Evolutionary conservation across 2,329 filamentous ascomycete species (phyloP), one percentile per base, ranked within the genome.

Genomic region (Trichoderma sp.): DNA sequence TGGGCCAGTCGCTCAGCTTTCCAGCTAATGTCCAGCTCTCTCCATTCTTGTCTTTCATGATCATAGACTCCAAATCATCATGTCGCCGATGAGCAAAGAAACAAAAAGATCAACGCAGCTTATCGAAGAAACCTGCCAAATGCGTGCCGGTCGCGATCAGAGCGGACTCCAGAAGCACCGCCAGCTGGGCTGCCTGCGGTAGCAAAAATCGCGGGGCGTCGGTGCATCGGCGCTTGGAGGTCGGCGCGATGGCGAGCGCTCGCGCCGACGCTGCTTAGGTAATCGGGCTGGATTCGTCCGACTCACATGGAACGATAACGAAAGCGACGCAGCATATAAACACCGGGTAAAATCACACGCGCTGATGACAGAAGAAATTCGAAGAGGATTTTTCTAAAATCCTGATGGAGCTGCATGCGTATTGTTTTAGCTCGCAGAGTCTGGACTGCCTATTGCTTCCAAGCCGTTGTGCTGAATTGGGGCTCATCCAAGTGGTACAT

Each of bases 241-340:
- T 64, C 61, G 61, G 61, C 33, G 33, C 49, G 29, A 55, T 11
- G 61, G 61, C 27, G 21, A 16, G 27, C 37, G 19, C 24, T 33
- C 49, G 61, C 49, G 49, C 61, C 61, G 61, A 64, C 16, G 7
- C 10, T 49, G 61, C 61, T 64, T 56, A 64, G 33, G 10, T 64
- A 64, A 64, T 64, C 49, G 61, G 49, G 27, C 24, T 37, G 19
- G 19, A 37, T 29, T 29, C 16, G n/a, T 13, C n/a, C 21, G 47
- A 58, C 29, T 5, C 10, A 27, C 58, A 14, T 24, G 21, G 21
- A 29, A 40, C 19, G 24, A 29, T 43, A 29, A 31, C 14, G 24
- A 35, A 6, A n/a, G 11, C 55, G 19, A 35, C 5, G 40, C 40
- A 13, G 4, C 11, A 35, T 19, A 43, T 43, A 19, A 43, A n/a